Percentiles rank a stretch among this genome's conserved stretches.
Conservation (phyloP, 345 rosid species). For the Salix purpurea region DNA sequence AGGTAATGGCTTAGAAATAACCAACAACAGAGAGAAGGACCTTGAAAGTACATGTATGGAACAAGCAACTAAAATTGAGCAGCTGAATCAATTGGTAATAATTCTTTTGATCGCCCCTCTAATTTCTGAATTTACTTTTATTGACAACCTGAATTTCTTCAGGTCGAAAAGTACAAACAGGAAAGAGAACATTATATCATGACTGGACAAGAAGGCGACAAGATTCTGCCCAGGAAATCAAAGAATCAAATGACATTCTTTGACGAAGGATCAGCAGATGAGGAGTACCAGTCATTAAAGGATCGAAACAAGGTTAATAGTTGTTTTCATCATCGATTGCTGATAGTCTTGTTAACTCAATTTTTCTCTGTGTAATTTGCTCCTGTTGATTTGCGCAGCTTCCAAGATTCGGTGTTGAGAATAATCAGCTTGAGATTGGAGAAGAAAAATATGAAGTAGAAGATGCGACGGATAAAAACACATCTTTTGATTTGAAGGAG, state of each 20-base stretch:
- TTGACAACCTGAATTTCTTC: conserved; percentile 27
- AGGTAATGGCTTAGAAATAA: conserved; percentile 26
- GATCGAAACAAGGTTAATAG: conserved; percentile 36
- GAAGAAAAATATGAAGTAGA: conserved; percentile 42
- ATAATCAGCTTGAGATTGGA: conserved; percentile 24
- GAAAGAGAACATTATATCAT: conserved; percentile 22
- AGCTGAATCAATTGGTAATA: conserved; percentile 52
- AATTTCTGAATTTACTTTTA: not conserved
- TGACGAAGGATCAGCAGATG: conserved; percentile 28
- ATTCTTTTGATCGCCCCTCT: conserved; percentile 10
- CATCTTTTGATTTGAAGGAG: conserved; percentile 44
- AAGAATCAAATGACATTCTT: conserved; percentile 26
- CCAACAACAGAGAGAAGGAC: conserved; percentile 45
- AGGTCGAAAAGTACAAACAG: conserved; percentile 55
- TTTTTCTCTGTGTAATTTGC: not conserved
- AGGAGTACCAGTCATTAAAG: conserved; percentile 15
- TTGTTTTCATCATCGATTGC: not conserved
- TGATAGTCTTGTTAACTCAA: not conserved
- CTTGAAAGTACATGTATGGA: conserved; percentile 64
- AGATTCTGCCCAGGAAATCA: conserved; percentile 5
- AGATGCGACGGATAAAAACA: conserved; percentile 32
- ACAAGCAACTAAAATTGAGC: conserved; percentile 79
- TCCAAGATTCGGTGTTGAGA: conserved; percentile 1
- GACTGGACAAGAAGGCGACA: not conserved
- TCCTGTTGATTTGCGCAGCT: conserved; percentile 11